Percentiles rank a stretch among this genome's conserved stretches.
These are phyloP conservation scores for Botrytis galanthina DNA, from an alignment of 2,329 filamentous ascomycete genomes.

Conservation along the genomic window DNA sequence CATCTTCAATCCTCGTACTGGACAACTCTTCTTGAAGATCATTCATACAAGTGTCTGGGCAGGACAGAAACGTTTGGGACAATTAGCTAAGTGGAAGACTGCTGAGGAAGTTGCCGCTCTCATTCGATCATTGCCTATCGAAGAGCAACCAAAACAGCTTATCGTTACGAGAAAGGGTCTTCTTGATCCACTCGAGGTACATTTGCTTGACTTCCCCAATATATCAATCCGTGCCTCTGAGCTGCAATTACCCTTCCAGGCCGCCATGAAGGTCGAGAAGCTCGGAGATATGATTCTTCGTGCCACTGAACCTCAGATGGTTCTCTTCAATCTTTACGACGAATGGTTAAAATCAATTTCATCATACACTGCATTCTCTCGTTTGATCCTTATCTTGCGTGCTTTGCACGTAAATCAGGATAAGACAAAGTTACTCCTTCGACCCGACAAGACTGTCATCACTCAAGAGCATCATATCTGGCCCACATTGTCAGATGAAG, in stretches of 20 bases:
- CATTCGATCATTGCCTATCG: slow-evolving; percentile 90
- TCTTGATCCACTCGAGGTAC: slow-evolving; percentile 93
- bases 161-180: slow-evolving; percentile 98
- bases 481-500: slow-evolving; percentile 90
- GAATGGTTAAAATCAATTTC: slow-evolving; percentile 99
- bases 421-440: slow-evolving; percentile 92
- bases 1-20: slow-evolving; percentile 99
- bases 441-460: slow-evolving; percentile 96
- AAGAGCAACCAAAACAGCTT: slow-evolving; percentile 98
- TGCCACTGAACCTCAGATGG: slow-evolving; percentile 99
- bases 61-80: slow-evolving; percentile 96
- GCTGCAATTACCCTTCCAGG: slow-evolving; percentile 95
- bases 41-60: slow-evolving; percentile 99
- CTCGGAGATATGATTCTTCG: slow-evolving; percentile 98
- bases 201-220: slow-evolving; percentile 96
- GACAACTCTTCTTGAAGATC: slow-evolving; percentile 97
- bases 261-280: slow-evolving; percentile 99
- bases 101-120: slow-evolving; percentile 98
- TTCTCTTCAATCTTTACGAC: slow-evolving; percentile 97
- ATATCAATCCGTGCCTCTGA: slow-evolving; percentile 98
- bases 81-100: slow-evolving; percentile 99
- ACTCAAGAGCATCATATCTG: slow-evolving; percentile 99
- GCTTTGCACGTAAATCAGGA: slow-evolving; percentile 97
- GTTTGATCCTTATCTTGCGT: slow-evolving; percentile 87
- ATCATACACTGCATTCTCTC: slow-evolving; percentile 96